Conservation (phyloP, 164 flowering plant genomes). For the Piper betle region DNA sequence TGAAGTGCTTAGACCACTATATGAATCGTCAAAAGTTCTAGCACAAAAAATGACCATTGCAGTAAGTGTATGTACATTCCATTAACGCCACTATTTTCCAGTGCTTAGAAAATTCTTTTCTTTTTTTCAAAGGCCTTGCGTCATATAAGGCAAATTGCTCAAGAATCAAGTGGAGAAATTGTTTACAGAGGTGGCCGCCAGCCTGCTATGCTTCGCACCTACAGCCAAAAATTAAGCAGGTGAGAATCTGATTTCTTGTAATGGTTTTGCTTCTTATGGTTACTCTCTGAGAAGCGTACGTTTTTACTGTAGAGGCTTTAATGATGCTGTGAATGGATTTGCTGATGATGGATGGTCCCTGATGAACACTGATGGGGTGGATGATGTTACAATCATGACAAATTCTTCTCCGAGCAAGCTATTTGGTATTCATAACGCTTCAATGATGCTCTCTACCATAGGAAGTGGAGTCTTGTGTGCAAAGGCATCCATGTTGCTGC, state of each 20-base stretch:
- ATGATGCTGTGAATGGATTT: constrained; percentile 93
- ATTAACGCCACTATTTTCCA: no score
- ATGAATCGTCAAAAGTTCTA: constrained; percentile 80
- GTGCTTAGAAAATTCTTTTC: background rate
- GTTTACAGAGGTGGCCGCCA: constrained; percentile 67
- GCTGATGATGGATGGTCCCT: constrained; percentile 93
- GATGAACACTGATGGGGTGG: constrained; percentile 78
- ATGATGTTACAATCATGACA: constrained; percentile 80
- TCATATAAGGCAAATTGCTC: constrained; percentile 83
- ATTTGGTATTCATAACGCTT: constrained; percentile 22
- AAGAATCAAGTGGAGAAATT: constrained; percentile 59
- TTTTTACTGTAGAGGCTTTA: constrained; percentile 55
- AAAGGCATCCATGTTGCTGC: constrained; percentile 94
- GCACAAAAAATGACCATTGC: constrained; percentile 91
- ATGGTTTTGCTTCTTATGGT: background rate
- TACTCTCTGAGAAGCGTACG: constrained; percentile 1
- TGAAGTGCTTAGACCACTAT: constrained; percentile 88
- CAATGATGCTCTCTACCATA: constrained; percentile 28
- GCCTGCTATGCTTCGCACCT: constrained; percentile 77
- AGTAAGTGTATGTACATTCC: constrained; percentile 22
- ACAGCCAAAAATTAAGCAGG: constrained; percentile 88
- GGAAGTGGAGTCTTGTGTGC: constrained; percentile 83
- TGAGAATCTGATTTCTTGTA: constrained; percentile 7
- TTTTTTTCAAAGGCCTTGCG: constrained; percentile 66
- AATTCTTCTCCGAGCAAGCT: constrained; percentile 79